Evolutionary conservation across 83 land plant genomes (phyloP), one percentile per base, ranked within the genome.

Genomic region (Isoetes engelmannii): DNA sequence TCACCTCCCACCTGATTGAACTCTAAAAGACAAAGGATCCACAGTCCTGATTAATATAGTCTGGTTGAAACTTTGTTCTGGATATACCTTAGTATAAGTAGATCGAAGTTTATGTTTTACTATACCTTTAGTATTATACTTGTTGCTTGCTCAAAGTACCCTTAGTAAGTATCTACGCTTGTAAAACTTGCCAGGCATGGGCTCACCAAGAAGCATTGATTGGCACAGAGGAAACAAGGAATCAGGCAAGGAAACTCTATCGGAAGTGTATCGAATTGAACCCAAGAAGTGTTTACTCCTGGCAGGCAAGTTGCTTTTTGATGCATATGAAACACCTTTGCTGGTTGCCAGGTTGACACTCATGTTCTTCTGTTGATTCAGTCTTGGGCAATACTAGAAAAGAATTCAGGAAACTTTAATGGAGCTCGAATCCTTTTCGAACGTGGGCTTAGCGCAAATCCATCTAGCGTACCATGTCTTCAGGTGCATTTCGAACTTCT

Each of bases 381-480:
- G 81, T 79, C 81, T 15, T 79, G 81, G 81, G 81, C 74, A 48
- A 55, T 79, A 43, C 6, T 79, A 65, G 81, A 79, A 59, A 10
- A 70, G 42, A 49, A 54, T 9, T 70, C 81, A 41, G 73, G 74
- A 41, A 79, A 79, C 45, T 19, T 68, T 47, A 37, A 67, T 20
- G 73, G 73, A 37, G 81, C 81, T 7, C 73, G 78, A 8, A 45
- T 69, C 7, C 78, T 79, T 17, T 79, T 74, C 47, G 79, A 79
- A 48, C 56, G 70, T 43, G 80, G 78, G 5, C 67, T 79, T 47
- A 44, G 50, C 44, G 41, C 60, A 4, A 64, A 70, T 68, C 65
- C 78, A 28, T 70, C 44, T 41, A 69, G 74, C 53, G 49, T 79
- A 43, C 80, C 78, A 4, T 69, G 78, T 50, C 74, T 79, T 37